These are phyloP conservation scores for Mycena belliarum DNA, from an alignment of 768 basidiomycete species.

Conservation along the genomic window DNA sequence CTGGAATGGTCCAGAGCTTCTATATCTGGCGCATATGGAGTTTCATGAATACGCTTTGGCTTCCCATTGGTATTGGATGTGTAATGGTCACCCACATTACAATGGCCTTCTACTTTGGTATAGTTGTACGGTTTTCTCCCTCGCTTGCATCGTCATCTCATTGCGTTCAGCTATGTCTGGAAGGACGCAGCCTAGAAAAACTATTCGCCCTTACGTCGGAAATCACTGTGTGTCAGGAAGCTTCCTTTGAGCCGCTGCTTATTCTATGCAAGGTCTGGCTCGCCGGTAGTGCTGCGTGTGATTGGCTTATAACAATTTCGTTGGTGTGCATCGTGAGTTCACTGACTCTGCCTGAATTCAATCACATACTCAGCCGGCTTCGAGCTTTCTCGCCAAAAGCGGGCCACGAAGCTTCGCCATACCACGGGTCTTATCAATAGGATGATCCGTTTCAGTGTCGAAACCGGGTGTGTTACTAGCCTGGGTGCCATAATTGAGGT, in stretches of 20 bases:
- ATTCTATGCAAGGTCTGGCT: conserved; percentile 20
- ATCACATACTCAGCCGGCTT: background rate
- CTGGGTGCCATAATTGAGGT: conserved; percentile 15
- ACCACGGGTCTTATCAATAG: conserved; percentile 31
- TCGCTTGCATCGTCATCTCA: no score
- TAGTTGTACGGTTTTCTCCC: background rate
- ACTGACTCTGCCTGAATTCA: background rate
- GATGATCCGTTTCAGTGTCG: conserved; percentile 18
- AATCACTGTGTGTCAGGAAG: background rate
- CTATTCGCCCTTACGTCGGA: background rate
- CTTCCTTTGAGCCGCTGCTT: background rate
- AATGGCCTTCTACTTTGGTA: background rate
- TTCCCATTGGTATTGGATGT: conserved; percentile 11
- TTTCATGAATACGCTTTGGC: background rate
- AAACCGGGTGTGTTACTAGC: conserved; percentile 21
- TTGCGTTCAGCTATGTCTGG: background rate
- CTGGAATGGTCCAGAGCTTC: conserved; percentile 20
- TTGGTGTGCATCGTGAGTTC: conserved; percentile 5
- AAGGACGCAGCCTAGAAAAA: background rate
- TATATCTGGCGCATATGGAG: conserved; percentile 21
- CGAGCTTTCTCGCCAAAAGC: conserved; percentile 21
- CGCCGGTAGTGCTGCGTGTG: conserved; percentile 9
- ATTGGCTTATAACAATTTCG: conserved; percentile 31
- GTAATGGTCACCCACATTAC: background rate
- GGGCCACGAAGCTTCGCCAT: background rate